Conservation (phyloP, 2,329 filamentous ascomycete genomes). For the Pestalotiopsis sp. region DNA sequence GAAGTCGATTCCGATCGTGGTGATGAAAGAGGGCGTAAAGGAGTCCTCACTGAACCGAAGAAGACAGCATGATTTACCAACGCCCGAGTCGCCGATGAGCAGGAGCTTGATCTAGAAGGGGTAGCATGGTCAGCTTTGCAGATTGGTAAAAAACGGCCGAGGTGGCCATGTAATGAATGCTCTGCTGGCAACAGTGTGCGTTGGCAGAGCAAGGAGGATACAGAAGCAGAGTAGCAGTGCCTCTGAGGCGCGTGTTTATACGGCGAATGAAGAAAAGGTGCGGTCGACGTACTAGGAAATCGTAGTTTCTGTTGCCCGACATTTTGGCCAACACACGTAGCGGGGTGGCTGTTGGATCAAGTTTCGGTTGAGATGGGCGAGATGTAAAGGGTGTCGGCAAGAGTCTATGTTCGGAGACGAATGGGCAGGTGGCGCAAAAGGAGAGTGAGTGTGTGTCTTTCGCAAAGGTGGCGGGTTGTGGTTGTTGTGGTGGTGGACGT, state of each 20-base stretch:
- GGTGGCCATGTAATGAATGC: neutral
- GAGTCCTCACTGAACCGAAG: conserved; percentile 97
- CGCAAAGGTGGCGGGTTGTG: neutral
- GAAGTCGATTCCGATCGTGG: conserved; percentile 99
- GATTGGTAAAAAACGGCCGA: conserved; percentile 20
- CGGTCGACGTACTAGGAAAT: conserved; percentile 80
- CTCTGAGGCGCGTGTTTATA: neutral
- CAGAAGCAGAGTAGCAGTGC: neutral
- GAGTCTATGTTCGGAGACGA: neutral
- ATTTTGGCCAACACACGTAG: conserved; percentile 55
- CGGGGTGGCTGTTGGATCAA: conserved; percentile 21
- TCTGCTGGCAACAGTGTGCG: neutral
- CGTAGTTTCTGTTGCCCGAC: conserved; percentile 98
- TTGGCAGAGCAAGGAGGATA: neutral
- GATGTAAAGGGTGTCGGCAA: neutral
- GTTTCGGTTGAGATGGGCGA: conserved; percentile 18
- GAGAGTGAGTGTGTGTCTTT: neutral
- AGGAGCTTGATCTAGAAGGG: conserved; percentile 84
- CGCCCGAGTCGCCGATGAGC: conserved; percentile 94
- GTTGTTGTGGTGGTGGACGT: neutral
- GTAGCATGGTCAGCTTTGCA: neutral
- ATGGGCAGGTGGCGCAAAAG: neutral
- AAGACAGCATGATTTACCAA: conserved; percentile 96
- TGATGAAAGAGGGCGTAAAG: conserved; percentile 97
- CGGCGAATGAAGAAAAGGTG: conserved; percentile 6